Percentiles rank a stretch among this genome's conserved stretches.
Evolutionary conservation across 768 basidiomycete genomes (phyloP).

Genomic region (Termitomyces titanicus): DNA sequence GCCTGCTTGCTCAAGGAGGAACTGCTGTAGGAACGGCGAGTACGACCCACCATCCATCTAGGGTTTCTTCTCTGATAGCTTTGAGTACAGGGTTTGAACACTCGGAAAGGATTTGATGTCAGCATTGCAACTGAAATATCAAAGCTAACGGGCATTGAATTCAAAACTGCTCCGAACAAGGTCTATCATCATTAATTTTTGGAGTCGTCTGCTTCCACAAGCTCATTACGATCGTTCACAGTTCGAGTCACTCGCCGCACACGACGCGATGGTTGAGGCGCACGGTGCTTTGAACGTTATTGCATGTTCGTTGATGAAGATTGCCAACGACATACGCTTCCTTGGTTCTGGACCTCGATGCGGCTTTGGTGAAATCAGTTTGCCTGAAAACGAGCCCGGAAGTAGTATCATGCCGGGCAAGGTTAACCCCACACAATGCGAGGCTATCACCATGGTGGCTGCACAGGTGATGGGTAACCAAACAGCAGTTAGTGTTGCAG

Average conservation of each 20-base stretch:
- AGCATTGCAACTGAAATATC: conserved; percentile 91
- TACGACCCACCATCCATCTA: conserved; percentile 2
- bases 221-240: conserved; percentile 24
- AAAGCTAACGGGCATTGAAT: conserved; percentile 84
- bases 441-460: conserved; percentile 97
- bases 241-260: conserved; percentile 98
- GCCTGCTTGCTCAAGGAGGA: conserved; percentile 92
- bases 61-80: not conserved
- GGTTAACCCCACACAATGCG: conserved; percentile 99
- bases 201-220: not conserved
- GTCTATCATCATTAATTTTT: conserved; percentile 39
- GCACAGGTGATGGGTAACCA: conserved; percentile 99
- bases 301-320: conserved; percentile 98
- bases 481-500: conserved; percentile 86
- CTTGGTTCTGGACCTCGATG: conserved; percentile 97
- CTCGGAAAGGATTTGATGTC: conserved; percentile 93
- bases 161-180: conserved; percentile 98
- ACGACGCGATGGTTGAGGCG: conserved; percentile 96
- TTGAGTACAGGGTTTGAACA: conserved; percentile 83
- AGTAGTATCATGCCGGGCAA: conserved; percentile 99
- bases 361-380: conserved; percentile 88
- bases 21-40: conserved; percentile 97
- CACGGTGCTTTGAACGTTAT: conserved; percentile 96
- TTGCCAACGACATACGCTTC: conserved; percentile 98
- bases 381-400: conserved; percentile 99